Conservation (phyloP, 1,139 yeast species). For the Pichia sp. region DNA sequence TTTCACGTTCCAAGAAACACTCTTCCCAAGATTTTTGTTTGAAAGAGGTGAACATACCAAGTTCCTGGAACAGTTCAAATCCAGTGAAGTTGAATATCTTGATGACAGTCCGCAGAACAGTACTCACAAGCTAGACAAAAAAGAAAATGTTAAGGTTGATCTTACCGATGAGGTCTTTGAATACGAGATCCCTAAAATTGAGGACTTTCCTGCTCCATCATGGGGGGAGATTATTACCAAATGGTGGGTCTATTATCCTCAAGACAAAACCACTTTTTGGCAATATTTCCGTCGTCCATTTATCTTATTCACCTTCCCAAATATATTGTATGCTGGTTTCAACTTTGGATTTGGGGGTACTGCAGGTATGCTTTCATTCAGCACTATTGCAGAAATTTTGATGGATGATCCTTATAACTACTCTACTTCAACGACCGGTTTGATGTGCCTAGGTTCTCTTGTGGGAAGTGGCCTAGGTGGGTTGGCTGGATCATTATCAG, state of each 20-base stretch:
- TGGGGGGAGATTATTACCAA: conserved; percentile 3
- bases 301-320: conserved; percentile 17
- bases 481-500: conserved; percentile 52
- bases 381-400: conserved; percentile 31
- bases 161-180: neutral
- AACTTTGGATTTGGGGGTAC: conserved; percentile 20
- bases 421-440: conserved; percentile 61
- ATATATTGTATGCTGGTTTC: conserved; percentile 16
- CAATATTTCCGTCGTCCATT: conserved; percentile 21
- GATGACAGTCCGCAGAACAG: neutral
- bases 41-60: conserved; percentile 1
- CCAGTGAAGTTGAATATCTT: neutral
- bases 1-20: conserved; percentile 16
- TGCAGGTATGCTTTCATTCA: conserved; percentile 19
- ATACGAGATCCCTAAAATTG: conserved; percentile 1
- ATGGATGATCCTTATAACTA: conserved; percentile 60
- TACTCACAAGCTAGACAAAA: neutral
- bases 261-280: conserved; percentile 20
- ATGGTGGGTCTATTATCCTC: conserved; percentile 16
- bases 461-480: conserved; percentile 63
- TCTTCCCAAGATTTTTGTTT: conserved; percentile 21
- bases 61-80: neutral
- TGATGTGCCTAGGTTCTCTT: conserved; percentile 64
- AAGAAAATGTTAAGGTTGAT: neutral
- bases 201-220: conserved; percentile 1